A percentile compares a stretch with the other conserved stretches of the same genome.
Conservation (phyloP, 2,329 filamentous ascomycete genomes). For the Alternaria atra region DNA sequence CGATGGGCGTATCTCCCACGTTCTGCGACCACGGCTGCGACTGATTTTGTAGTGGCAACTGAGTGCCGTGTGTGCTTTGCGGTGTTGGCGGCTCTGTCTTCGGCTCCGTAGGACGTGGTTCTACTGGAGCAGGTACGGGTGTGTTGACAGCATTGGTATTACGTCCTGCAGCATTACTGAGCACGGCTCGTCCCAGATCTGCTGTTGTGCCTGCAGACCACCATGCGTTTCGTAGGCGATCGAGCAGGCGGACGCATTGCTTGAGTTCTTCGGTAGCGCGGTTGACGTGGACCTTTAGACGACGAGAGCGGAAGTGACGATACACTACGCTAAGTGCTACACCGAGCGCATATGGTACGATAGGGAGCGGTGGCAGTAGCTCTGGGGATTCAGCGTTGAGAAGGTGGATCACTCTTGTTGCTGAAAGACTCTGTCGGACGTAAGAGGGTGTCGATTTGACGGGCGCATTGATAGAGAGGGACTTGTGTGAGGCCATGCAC, state of each 20-base stretch:
- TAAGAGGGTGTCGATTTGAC: conserved; percentile 61
- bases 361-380: conserved; percentile 61
- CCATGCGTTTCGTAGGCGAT: conserved; percentile 56
- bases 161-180: conserved; percentile 50
- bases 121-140: conserved; percentile 34
- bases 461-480: conserved; percentile 54
- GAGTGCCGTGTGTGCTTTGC: conserved; percentile 25
- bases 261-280: conserved; percentile 57
- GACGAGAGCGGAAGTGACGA: conserved; percentile 63
- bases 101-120: conserved; percentile 27
- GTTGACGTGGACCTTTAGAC: conserved; percentile 58
- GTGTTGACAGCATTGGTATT: conserved; percentile 48
- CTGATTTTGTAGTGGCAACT: conserved; percentile 17
- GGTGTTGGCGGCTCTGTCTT: conserved; percentile 33
- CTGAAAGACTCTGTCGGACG: conserved; percentile 63
- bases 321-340: conserved; percentile 66
- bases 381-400: conserved; percentile 58
- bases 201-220: conserved; percentile 59
- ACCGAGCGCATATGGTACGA: conserved; percentile 65
- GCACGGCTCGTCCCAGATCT: conserved; percentile 50
- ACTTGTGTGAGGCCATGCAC: conserved; percentile 65
- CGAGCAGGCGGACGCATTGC: conserved; percentile 55
- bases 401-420: conserved; percentile 64
- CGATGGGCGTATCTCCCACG: conserved; percentile 38
- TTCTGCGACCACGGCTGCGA: conserved; percentile 35